Evolutionary conservation across 2,329 filamentous ascomycete species (phyloP).

Genomic region (Ceratocystis variospora): DNA sequence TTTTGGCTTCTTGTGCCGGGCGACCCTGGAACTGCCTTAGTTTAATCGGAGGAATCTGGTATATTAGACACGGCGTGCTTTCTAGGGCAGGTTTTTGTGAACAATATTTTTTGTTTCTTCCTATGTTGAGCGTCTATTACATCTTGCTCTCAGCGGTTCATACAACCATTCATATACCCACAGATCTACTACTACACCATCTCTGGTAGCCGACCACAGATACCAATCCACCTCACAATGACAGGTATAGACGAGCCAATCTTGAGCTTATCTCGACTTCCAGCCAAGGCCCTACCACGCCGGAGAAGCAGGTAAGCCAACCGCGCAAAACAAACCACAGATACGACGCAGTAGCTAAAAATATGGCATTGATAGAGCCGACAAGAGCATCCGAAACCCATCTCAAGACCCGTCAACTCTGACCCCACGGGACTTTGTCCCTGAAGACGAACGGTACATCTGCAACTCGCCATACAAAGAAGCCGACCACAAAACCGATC

Average conservation of each 20-base stretch:
- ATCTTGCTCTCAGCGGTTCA: background rate
- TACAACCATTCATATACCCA: background rate
- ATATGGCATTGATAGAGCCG: background rate
- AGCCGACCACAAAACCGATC: conserved; percentile 55
- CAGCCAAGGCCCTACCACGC: background rate
- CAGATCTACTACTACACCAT: background rate
- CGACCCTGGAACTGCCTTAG: background rate
- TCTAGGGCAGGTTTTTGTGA: background rate
- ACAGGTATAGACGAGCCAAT: background rate
- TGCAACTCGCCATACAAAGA: conserved; percentile 66
- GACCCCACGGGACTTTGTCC: conserved; percentile 11
- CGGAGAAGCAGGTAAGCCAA: background rate
- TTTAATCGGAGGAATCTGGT: background rate
- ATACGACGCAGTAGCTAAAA: background rate
- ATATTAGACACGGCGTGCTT: background rate
- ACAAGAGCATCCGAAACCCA: background rate
- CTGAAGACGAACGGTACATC: conserved; percentile 30
- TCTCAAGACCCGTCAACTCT: background rate
- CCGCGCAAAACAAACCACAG: background rate
- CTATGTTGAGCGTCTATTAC: background rate
- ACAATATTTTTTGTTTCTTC: background rate
- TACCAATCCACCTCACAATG: background rate
- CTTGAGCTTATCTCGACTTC: background rate
- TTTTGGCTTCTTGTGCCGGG: background rate
- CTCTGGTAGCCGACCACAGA: background rate